These are phyloP conservation scores for Nepenthes mirabilis DNA, from an alignment of 148 eudicot species.

Conservation along the genomic window DNA sequence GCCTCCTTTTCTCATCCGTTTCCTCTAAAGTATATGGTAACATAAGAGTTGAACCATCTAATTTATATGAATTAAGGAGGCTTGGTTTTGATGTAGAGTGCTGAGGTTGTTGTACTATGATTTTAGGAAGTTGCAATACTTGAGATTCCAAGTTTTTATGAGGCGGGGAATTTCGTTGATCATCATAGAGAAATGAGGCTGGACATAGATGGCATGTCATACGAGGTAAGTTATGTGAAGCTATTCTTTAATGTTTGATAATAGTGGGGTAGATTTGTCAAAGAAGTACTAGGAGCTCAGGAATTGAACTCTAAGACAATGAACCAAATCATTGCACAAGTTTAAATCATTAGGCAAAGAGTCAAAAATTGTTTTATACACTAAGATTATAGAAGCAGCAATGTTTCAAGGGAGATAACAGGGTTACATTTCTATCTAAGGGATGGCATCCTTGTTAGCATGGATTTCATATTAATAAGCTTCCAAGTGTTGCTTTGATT, in stretches of 20 bases:
- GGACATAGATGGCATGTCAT: slow-evolving; percentile 94
- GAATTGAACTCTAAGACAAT: too few relatives aligned
- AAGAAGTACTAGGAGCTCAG: too few relatives aligned
- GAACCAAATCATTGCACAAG: too few relatives aligned
- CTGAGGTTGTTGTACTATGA: neutral
- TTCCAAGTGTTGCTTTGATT: neutral
- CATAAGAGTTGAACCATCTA: neutral
- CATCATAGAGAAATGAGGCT: slow-evolving; percentile 86
- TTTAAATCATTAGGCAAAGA: too few relatives aligned
- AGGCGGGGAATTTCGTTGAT: slow-evolving; percentile 45
- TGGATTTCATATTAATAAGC: neutral
- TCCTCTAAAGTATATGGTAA: neutral
- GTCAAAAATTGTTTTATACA: too few relatives aligned
- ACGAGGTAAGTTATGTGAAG: slow-evolving; percentile 51
- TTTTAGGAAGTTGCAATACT: slow-evolving; percentile 73
- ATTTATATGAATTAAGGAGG: neutral
- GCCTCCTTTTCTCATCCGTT: slow-evolving; percentile 2
- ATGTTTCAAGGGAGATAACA: too few relatives aligned
- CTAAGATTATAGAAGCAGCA: too few relatives aligned
- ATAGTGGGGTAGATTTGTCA: neutral
- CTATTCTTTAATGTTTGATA: neutral
- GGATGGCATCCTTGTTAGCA: too few relatives aligned
- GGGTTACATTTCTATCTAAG: too few relatives aligned
- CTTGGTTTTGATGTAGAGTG: neutral
- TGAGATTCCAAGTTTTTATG: slow-evolving; percentile 57